These are phyloP conservation scores for Ogataea salicorniae DNA, from an alignment of 805 yeast genomes.

Conservation along the genomic window DNA sequence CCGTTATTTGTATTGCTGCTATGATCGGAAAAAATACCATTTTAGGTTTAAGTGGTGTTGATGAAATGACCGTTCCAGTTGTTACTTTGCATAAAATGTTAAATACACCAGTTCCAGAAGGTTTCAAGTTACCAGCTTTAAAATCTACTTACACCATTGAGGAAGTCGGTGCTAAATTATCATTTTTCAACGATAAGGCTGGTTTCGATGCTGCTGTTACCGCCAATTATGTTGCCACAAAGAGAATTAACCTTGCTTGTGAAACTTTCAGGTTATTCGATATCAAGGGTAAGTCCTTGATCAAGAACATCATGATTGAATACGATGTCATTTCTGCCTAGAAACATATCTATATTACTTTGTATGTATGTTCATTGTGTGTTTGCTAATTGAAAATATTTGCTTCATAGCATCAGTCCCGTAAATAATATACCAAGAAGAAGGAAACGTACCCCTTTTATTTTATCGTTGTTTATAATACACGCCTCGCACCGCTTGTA, in stretches of 20 bases:
- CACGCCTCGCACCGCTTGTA: too few relatives aligned
- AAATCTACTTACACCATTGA: conserved; percentile 13
- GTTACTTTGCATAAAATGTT: conserved; percentile 26
- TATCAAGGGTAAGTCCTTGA: conserved; percentile 9
- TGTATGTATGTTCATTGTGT: not conserved
- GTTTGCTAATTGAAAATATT: not conserved
- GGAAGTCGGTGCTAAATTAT: conserved; percentile 21
- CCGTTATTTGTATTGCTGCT: conserved; percentile 32
- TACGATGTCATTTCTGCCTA: conserved; percentile 3
- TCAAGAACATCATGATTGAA: conserved; percentile 13
- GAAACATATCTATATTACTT: too few relatives aligned
- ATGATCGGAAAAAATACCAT: conserved; percentile 27
- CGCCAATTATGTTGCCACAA: conserved; percentile 13
- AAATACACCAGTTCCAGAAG: conserved; percentile 21
- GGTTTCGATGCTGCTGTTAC: conserved; percentile 11
- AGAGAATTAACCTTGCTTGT: conserved; percentile 18
- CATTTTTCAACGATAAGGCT: conserved; percentile 19
- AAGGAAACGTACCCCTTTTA: too few relatives aligned
- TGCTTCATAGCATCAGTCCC: not conserved
- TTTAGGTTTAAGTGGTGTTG: conserved; percentile 30
- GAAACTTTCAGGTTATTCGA: conserved; percentile 15
- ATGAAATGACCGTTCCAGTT: conserved; percentile 31
- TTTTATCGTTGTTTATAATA: too few relatives aligned
- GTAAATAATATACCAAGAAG: not conserved
- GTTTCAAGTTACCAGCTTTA: conserved; percentile 21